These are phyloP conservation scores for Euryodendron excelsum DNA, from an alignment of 148 eudicot genomes.

Conservation along the genomic window DNA sequence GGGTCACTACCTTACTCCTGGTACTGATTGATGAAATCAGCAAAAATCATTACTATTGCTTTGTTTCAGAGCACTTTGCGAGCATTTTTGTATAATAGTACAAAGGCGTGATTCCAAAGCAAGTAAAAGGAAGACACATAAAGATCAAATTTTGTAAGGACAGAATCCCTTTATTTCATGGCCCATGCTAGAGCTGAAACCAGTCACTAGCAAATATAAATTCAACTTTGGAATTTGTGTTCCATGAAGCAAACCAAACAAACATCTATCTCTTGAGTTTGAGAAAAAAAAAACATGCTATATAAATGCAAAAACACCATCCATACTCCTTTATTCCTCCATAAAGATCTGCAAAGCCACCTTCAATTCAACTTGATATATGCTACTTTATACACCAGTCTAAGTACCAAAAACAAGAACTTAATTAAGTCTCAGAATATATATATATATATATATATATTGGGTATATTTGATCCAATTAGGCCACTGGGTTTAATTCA, in stretches of 20 bases:
- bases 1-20: not conserved
- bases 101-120: conserved; percentile 10
- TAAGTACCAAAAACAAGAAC: conserved; percentile 18
- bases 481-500: conserved; percentile 19
- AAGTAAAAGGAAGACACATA: not conserved
- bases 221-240: not conserved
- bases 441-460: too few species aligned
- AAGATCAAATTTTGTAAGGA: not conserved
- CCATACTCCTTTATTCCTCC: conserved; percentile 15
- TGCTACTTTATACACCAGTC: conserved; percentile 38
- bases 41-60: conserved; percentile 7
- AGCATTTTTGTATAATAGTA: not conserved
- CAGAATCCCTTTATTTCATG: not conserved
- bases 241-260: not conserved
- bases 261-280: not conserved
- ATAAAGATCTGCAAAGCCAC: conserved; percentile 12
- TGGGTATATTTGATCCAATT: too few species aligned
- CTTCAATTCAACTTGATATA: conserved; percentile 31
- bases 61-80: too few species aligned
- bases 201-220: too few species aligned
- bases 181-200: conserved; percentile 8
- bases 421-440: conserved; percentile 9
- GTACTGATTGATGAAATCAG: not conserved
- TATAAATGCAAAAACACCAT: not conserved
- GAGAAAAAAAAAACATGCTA: not conserved